Conservation (phyloP, 305 asterid species). For the Fraxinus greggii region DNA sequence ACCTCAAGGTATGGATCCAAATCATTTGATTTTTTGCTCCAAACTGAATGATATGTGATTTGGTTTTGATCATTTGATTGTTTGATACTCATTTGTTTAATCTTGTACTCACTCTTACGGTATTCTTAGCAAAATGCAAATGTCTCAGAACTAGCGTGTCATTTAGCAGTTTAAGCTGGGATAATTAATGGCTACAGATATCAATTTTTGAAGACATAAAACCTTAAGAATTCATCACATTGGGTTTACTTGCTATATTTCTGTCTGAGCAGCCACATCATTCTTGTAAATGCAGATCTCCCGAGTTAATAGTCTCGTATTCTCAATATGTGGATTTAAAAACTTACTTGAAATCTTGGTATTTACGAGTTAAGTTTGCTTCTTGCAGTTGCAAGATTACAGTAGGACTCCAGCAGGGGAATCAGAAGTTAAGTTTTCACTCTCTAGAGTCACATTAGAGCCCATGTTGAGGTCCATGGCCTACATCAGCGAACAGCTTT, state of each 20-base stretch:
- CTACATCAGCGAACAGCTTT: constrained; percentile 77
- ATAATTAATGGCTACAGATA: background rate
- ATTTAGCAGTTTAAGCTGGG: background rate
- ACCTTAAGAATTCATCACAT: background rate
- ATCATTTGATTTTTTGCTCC: constrained; percentile 20
- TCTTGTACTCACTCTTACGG: background rate
- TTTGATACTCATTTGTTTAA: background rate
- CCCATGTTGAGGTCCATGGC: constrained; percentile 91
- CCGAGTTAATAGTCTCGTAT: background rate
- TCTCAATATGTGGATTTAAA: background rate
- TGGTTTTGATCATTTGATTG: constrained; percentile 8
- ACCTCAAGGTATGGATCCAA: constrained; percentile 59
- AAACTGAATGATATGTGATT: background rate
- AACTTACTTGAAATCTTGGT: background rate
- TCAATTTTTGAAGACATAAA: background rate
- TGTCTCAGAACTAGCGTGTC: background rate
- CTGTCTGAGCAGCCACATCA: background rate
- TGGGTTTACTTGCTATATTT: background rate
- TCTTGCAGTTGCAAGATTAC: constrained; percentile 70
- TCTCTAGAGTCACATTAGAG: constrained; percentile 71
- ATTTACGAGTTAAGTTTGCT: background rate
- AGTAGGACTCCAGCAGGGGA: constrained; percentile 55
- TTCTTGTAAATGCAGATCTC: background rate
- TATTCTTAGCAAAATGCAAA: background rate
- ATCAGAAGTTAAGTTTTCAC: constrained; percentile 76